Percentiles rank a stretch among this genome's conserved stretches.
These are phyloP conservation scores for Phytophthora tubulina DNA, from an alignment of 352 stramenopile genomes.

Conservation along the genomic window DNA sequence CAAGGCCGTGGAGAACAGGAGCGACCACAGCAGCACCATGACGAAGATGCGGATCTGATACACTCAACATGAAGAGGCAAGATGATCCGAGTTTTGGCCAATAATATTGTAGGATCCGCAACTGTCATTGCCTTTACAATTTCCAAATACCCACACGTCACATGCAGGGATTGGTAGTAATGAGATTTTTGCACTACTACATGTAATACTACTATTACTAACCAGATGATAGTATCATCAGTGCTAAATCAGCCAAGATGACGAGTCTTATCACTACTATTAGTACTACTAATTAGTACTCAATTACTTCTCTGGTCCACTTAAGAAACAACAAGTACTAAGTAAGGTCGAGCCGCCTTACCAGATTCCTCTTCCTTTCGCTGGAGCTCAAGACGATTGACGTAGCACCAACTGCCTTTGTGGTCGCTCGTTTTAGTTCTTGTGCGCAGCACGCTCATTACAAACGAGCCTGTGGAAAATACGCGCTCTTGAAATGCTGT, in stretches of 20 bases:
- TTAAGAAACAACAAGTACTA: no score
- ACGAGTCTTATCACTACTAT: not conserved
- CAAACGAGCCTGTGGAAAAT: constrained; percentile 12
- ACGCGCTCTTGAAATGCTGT: constrained; percentile 16
- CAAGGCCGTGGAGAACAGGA: constrained; percentile 18
- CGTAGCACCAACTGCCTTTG: constrained; percentile 1
- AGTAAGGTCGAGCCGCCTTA: no score
- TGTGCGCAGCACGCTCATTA: constrained; percentile 4
- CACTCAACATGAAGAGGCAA: constrained; percentile 1
- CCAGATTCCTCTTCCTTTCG: not conserved
- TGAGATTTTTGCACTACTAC: not conserved
- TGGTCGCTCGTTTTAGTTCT: constrained; percentile 1
- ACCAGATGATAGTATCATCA: not conserved
- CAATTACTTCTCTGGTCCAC: not conserved
- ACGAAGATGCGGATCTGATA: constrained; percentile 23
- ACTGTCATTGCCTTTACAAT: not conserved
- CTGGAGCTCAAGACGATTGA: not conserved
- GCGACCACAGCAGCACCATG: constrained; percentile 9
- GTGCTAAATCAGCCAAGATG: not conserved
- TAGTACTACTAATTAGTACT: not conserved
- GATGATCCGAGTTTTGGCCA: not conserved
- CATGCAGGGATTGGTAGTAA: not conserved
- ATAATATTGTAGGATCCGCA: not conserved
- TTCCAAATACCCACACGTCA: not conserved
- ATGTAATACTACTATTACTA: not conserved